phyloP scores from a whole-genome alignment of 2,329 filamentous ascomycete genomes.

The Ramichloridium luteum region DNA sequence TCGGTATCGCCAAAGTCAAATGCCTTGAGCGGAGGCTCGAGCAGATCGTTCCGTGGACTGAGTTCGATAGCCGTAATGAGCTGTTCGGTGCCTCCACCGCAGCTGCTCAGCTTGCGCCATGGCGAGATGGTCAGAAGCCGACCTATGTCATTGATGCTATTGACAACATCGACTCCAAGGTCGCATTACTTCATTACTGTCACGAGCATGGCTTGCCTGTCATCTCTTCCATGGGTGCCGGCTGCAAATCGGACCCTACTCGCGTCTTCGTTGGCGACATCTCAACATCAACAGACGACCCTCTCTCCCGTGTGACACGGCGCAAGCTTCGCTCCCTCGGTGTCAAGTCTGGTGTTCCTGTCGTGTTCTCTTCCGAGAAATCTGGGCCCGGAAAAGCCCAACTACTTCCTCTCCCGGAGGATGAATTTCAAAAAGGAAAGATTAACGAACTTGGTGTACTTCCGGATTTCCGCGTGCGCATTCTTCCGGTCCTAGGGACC shows the following conservation, averaged over 20 bases:
- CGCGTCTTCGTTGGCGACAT: slow-evolving; percentile 86
- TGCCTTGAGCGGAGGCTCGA: slow-evolving; percentile 69
- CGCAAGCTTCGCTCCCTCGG: slow-evolving; percentile 64
- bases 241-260: slow-evolving; percentile 79
- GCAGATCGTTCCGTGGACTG: slow-evolving; percentile 82
- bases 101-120: slow-evolving; percentile 52
- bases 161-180: slow-evolving; percentile 96
- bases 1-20: slow-evolving; percentile 82
- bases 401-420: slow-evolving; percentile 72
- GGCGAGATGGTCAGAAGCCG: slow-evolving; percentile 49
- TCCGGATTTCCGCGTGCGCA: slow-evolving; percentile 87
- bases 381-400: slow-evolving; percentile 82
- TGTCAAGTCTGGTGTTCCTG: slow-evolving; percentile 73
- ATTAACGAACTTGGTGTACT: slow-evolving; percentile 81
- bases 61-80: slow-evolving; percentile 75
- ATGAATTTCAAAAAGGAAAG: slow-evolving; percentile 74
- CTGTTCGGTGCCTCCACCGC: slow-evolving; percentile 64
- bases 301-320: slow-evolving; percentile 72
- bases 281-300: slow-evolving; percentile 73
- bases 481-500: slow-evolving; percentile 84
- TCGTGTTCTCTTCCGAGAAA: slow-evolving; percentile 86
- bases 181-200: slow-evolving; percentile 80
- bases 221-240: slow-evolving; percentile 91
- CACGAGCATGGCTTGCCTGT: slow-evolving; percentile 64
- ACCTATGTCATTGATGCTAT: slow-evolving; percentile 95